Evolutionary conservation across 2,329 filamentous ascomycete species (phyloP).

Genomic region (Domatiomyces catenatus): DNA sequence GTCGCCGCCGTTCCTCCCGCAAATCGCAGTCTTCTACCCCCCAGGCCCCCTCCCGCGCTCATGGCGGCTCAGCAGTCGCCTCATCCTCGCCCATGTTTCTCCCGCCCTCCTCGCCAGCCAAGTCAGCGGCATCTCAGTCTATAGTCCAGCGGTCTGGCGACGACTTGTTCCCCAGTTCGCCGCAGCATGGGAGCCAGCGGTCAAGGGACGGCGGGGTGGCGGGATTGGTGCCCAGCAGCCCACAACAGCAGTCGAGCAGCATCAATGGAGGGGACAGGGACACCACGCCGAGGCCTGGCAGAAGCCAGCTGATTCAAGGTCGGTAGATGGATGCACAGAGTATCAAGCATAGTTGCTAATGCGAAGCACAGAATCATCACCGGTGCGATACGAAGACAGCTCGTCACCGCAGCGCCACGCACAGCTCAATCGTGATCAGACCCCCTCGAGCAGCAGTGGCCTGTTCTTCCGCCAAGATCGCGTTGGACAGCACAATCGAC

Average conservation of each 20-base stretch:
- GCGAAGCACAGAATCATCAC: slow-evolving; percentile 59
- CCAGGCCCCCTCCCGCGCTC: slow-evolving; percentile 19
- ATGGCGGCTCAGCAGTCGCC: slow-evolving; percentile 26
- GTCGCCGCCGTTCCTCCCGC: slow-evolving; percentile 27
- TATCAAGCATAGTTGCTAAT: slow-evolving; percentile 9
- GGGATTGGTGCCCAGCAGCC: neutral
- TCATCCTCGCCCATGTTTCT: slow-evolving; percentile 74
- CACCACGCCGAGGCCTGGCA: slow-evolving; percentile 27
- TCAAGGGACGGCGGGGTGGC: neutral
- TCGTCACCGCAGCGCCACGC: slow-evolving; percentile 57
- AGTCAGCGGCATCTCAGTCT: slow-evolving; percentile 23
- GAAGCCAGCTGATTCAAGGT: slow-evolving; percentile 25
- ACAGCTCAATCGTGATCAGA: slow-evolving; percentile 46
- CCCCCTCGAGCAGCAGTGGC: slow-evolving; percentile 69
- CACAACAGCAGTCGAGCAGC: slow-evolving; percentile 19
- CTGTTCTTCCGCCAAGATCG: slow-evolving; percentile 60
- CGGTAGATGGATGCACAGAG: slow-evolving; percentile 6
- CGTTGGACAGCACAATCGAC: slow-evolving; percentile 44
- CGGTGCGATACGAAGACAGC: slow-evolving; percentile 77
- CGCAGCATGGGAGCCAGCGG: slow-evolving; percentile 16
- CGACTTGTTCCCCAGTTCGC: slow-evolving; percentile 34
- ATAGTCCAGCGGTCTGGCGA: slow-evolving; percentile 21
- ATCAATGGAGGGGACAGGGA: slow-evolving; percentile 28
- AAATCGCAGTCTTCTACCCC: slow-evolving; percentile 27
- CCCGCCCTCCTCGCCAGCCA: slow-evolving; percentile 41